Evolutionary conservation across 2,329 filamentous ascomycete species (phyloP).

Genomic region (Lasiodiplodia gonubiensis): DNA sequence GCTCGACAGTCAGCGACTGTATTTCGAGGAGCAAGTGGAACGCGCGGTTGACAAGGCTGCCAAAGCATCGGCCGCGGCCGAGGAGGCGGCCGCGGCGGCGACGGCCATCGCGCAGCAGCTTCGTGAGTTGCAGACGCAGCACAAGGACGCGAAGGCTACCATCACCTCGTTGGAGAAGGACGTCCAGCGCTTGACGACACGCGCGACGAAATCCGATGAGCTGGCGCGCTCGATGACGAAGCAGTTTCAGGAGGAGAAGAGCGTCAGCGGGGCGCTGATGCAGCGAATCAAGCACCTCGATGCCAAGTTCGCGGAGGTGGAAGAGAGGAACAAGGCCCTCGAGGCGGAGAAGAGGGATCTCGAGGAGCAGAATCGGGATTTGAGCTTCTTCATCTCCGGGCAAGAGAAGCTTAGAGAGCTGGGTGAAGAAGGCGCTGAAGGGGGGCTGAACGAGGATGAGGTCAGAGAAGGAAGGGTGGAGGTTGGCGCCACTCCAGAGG

Average conservation of each 20-base stretch:
- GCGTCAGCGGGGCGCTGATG: constrained; percentile 80
- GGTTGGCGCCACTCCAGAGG: constrained; percentile 36
- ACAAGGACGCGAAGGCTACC: constrained; percentile 59
- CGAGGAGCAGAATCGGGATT: constrained; percentile 83
- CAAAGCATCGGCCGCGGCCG: constrained; percentile 72
- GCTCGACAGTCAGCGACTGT: constrained; percentile 87
- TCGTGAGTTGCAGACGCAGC: constrained; percentile 58
- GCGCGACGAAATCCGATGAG: constrained; percentile 73
- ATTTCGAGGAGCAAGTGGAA: constrained; percentile 91
- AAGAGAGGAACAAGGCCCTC: constrained; percentile 50
- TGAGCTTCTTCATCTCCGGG: constrained; percentile 85
- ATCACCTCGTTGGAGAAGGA: constrained; percentile 76
- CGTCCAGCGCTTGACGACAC: constrained; percentile 58
- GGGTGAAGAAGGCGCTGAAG: constrained; percentile 71
- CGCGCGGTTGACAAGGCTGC: constrained; percentile 89
- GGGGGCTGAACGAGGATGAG: constrained; percentile 62
- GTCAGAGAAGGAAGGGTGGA: constrained; percentile 38
- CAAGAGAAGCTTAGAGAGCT: constrained; percentile 79
- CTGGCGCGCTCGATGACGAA: constrained; percentile 77
- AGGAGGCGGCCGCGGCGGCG: constrained; percentile 58
- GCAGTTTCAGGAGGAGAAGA: constrained; percentile 84
- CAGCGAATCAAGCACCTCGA: constrained; percentile 76
- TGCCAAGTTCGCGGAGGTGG: constrained; percentile 63
- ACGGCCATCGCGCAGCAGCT: constrained; percentile 59
- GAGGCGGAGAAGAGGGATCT: constrained; percentile 70